These are phyloP conservation scores for Ascoidea asiatica DNA, from an alignment of 805 yeast species.

Conservation along the genomic window DNA sequence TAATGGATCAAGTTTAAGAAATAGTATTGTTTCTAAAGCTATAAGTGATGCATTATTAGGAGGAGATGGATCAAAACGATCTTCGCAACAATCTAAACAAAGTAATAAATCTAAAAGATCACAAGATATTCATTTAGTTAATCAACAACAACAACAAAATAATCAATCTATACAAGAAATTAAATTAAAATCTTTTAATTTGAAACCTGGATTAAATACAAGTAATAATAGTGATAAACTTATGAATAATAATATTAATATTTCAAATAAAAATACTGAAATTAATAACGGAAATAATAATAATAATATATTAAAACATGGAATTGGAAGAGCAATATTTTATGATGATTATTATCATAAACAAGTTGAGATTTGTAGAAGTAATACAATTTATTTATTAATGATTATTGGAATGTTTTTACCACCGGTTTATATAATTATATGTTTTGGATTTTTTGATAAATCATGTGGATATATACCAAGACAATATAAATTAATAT, in stretches of 20 bases:
- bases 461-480: slow-evolving; percentile 8
- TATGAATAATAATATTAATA: too few species aligned
- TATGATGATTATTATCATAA: not conserved
- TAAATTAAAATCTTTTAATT: slow-evolving; percentile 6
- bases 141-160: too few species aligned
- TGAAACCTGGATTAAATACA: slow-evolving; percentile 3
- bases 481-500: slow-evolving; percentile 8
- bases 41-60: not conserved
- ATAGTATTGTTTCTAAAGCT: not conserved
- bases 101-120: not conserved
- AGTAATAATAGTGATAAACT: not conserved
- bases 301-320: too few species aligned
- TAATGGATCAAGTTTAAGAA: not conserved
- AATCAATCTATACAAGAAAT: not conserved
- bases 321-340: too few species aligned
- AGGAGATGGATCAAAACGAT: not conserved
- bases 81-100: not conserved
- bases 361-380: slow-evolving; percentile 3
- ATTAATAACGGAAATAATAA: too few species aligned
- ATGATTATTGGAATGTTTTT: slow-evolving; percentile 8
- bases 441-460: slow-evolving; percentile 10
- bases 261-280: too few species aligned
- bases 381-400: slow-evolving; percentile 3
- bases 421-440: slow-evolving; percentile 10
- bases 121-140: too few species aligned